These are phyloP conservation scores for Pleurostoma richardsiae DNA, from an alignment of 2,329 filamentous ascomycete species.

Conservation along the genomic window DNA sequence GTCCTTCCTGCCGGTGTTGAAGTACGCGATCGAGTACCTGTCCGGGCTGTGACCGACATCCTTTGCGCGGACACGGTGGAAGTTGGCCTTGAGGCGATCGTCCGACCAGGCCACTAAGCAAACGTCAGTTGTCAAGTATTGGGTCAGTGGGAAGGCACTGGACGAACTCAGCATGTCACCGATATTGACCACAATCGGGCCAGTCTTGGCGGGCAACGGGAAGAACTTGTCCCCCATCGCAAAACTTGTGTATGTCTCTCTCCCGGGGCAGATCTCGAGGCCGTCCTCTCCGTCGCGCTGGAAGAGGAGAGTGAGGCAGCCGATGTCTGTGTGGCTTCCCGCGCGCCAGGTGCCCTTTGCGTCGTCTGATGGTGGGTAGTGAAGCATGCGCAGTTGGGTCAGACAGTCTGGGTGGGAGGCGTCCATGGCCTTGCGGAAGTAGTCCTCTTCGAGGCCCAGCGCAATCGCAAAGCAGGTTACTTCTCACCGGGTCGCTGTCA, in stretches of 20 bases:
- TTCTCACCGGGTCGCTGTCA: not conserved
- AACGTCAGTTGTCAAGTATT: constrained; percentile 21
- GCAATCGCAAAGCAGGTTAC: constrained; percentile 44
- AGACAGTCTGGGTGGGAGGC: constrained; percentile 36
- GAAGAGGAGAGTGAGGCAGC: constrained; percentile 45
- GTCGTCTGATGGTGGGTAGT: constrained; percentile 32
- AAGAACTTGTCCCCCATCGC: constrained; percentile 47
- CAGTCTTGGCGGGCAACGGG: constrained; percentile 36
- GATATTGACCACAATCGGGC: constrained; percentile 24
- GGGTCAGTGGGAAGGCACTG: not conserved
- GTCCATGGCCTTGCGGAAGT: constrained; percentile 43
- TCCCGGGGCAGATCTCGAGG: constrained; percentile 46
- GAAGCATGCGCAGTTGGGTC: constrained; percentile 42
- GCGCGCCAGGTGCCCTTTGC: constrained; percentile 32
- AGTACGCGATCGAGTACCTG: constrained; percentile 26
- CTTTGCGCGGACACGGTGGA: constrained; percentile 36
- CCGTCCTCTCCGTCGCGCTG: constrained; percentile 45
- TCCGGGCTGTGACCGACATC: constrained; percentile 6
- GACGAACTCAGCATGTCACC: constrained; percentile 35
- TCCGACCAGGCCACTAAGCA: constrained; percentile 50
- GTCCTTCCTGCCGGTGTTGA: constrained; percentile 47
- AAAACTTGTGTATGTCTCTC: constrained; percentile 43
- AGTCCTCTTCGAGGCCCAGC: constrained; percentile 41
- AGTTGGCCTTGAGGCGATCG: constrained; percentile 50
- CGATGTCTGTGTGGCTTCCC: constrained; percentile 48